Evolutionary conservation across 2,329 filamentous ascomycete species (phyloP).

Genomic region (Penicillium olsonii): DNA sequence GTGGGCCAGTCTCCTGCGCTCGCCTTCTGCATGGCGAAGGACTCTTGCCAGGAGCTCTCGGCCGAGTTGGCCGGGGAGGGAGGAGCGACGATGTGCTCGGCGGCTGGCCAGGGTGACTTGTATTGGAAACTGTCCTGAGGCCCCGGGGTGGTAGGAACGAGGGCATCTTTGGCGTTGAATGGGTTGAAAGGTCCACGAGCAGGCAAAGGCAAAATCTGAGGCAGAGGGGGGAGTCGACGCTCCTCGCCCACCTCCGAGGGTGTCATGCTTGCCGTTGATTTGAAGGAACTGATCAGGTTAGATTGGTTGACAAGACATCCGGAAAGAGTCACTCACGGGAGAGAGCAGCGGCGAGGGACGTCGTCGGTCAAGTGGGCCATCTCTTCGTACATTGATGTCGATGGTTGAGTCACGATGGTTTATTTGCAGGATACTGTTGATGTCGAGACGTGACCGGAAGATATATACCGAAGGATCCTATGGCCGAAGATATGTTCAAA

Average conservation of each 20-base stretch:
- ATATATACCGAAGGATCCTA: slow-evolving; percentile 18
- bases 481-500: slow-evolving; percentile 7
- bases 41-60: slow-evolving; percentile 40
- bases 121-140: slow-evolving; percentile 37
- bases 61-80: slow-evolving; percentile 42
- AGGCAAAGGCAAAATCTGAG: slow-evolving; percentile 39
- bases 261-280: slow-evolving; percentile 18
- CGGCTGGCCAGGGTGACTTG: slow-evolving; percentile 33
- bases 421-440: slow-evolving; percentile 5
- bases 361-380: slow-evolving; percentile 32
- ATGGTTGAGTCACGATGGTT: slow-evolving; percentile 11
- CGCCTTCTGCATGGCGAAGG: slow-evolving; percentile 31
- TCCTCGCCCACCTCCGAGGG: slow-evolving; percentile 34
- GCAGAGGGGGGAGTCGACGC: slow-evolving; percentile 40
- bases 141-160: slow-evolving; percentile 35
- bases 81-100: slow-evolving; percentile 34
- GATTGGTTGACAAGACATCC: not conserved
- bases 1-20: slow-evolving; percentile 33
- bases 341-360: slow-evolving; percentile 33
- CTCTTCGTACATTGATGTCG: slow-evolving; percentile 33
- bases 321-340: slow-evolving; percentile 36
- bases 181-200: slow-evolving; percentile 41
- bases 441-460: slow-evolving; percentile 2
- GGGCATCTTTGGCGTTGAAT: slow-evolving; percentile 31
- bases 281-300: slow-evolving; percentile 19